Conservation (phyloP, 1,284 basidiomycete species). For the Cutaneotrichosporon arboriforme region DNA sequence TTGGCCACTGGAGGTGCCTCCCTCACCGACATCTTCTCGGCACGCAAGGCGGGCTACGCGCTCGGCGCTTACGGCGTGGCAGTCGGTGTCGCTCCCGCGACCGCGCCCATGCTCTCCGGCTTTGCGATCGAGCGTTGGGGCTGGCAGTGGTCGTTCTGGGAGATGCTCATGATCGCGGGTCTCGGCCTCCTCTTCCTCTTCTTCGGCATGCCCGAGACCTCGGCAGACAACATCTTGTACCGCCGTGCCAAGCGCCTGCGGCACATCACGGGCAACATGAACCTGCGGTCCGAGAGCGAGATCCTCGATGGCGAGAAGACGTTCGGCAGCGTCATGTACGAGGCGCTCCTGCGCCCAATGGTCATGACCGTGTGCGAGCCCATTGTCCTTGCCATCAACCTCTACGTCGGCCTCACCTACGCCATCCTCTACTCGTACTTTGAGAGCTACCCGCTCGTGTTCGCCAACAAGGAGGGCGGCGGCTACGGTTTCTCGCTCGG, state of each 20-base stretch:
- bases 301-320: conserved; percentile 30
- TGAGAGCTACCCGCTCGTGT: conserved; percentile 20
- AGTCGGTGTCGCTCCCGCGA: conserved; percentile 24
- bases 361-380: conserved; percentile 41
- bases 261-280: conserved; percentile 48
- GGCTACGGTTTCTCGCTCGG: conserved; percentile 40
- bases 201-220: conserved; percentile 62
- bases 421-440: conserved; percentile 41
- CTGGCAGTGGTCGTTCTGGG: conserved; percentile 47
- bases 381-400: conserved; percentile 34
- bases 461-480: conserved; percentile 8
- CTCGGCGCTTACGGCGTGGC: conserved; percentile 59
- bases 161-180: conserved; percentile 36
- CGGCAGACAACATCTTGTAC: conserved; percentile 58
- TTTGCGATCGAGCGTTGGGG: conserved; percentile 37
- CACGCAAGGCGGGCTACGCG: conserved; percentile 58
- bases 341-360: conserved; percentile 39
- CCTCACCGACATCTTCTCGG: conserved; percentile 63
- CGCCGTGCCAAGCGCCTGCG: conserved; percentile 55
- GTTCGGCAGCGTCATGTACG: conserved; percentile 26
- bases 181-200: conserved; percentile 52
- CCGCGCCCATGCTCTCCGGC: conserved; percentile 55
- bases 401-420: conserved; percentile 37
- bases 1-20: conserved; percentile 55
- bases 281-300: conserved; percentile 35